Evolutionary conservation across 1,139 yeast species (phyloP).

Genomic region (Nakaseomyces kungkrabaensis): DNA sequence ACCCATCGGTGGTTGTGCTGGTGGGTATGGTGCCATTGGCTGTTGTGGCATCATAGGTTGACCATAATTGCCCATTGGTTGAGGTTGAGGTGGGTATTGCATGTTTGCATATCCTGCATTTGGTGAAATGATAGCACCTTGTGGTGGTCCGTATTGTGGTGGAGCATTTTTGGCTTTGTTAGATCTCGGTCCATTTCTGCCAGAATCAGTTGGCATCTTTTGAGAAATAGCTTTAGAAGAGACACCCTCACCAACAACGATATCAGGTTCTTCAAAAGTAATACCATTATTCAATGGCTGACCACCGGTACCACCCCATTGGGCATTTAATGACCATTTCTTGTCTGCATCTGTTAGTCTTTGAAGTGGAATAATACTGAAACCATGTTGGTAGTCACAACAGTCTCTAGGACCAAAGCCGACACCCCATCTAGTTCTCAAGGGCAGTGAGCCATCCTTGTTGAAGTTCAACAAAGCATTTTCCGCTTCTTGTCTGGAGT

Average conservation of each 20-base stretch:
- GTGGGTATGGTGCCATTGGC: constrained; percentile 8
- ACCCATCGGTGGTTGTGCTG: constrained; percentile 14
- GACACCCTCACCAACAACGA: constrained; percentile 89
- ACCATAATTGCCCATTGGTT: constrained; percentile 8
- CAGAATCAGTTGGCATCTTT: constrained; percentile 81
- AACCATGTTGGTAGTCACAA: constrained; percentile 87
- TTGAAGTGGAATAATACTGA: constrained; percentile 74
- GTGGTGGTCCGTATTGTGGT: constrained; percentile 6
- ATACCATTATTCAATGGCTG: constrained; percentile 71
- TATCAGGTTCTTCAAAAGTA: constrained; percentile 93
- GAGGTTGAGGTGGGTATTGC: constrained; percentile 18
- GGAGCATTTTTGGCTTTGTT: constrained; percentile 47
- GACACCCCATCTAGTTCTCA: constrained; percentile 95
- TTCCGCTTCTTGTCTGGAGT: constrained; percentile 90
- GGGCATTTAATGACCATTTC: constrained; percentile 81
- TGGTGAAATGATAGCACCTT: constrained; percentile 16
- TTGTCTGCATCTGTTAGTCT: constrained; percentile 90
- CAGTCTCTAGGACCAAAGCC: constrained; percentile 99
- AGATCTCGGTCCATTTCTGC: constrained; percentile 77
- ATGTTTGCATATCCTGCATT: constrained; percentile 16
- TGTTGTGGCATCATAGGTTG: constrained; percentile 11
- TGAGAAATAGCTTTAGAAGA: constrained; percentile 86
- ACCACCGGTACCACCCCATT: constrained; percentile 98
- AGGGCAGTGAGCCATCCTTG: constrained; percentile 44
- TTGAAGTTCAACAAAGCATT: constrained; percentile 52